These are phyloP conservation scores for Rhizopus arrhizus DNA, from an alignment of 371 early-diverging fungal species.

Conservation along the genomic window DNA sequence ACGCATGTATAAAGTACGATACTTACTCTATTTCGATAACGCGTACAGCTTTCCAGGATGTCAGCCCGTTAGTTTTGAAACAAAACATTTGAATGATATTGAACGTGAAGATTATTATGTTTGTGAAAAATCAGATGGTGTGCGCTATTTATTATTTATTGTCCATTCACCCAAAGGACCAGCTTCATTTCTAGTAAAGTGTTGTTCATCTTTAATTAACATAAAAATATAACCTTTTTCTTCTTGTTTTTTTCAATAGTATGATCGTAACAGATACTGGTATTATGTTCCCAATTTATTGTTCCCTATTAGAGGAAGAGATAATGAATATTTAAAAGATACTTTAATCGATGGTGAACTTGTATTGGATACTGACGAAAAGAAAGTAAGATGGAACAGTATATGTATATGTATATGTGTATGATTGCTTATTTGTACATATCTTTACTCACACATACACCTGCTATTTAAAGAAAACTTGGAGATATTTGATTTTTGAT, in stretches of 20 bases:
- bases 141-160: constrained; percentile 75
- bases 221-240: not conserved
- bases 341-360: constrained; percentile 84
- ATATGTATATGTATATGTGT: not conserved
- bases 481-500: constrained; percentile 73
- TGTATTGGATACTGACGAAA: constrained; percentile 59
- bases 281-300: constrained; percentile 67
- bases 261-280: constrained; percentile 70
- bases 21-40: not conserved
- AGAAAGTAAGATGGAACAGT: constrained; percentile 41
- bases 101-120: constrained; percentile 85
- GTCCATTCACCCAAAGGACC: constrained; percentile 57
- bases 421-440: not conserved
- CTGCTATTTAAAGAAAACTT: constrained; percentile 42
- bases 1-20: not conserved
- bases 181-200: constrained; percentile 65
- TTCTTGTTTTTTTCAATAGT: constrained; percentile 39
- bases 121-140: constrained; percentile 89
- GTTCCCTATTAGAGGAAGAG: constrained; percentile 57
- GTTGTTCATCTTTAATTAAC: not conserved
- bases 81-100: constrained; percentile 66
- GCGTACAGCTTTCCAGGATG: constrained; percentile 81
- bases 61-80: constrained; percentile 82
- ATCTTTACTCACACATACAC: not conserved
- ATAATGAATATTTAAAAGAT: constrained; percentile 63